Evolutionary conservation across 169 alveolate genomes (phyloP).

Genomic region (Cryptosporidium parvum): DNA sequence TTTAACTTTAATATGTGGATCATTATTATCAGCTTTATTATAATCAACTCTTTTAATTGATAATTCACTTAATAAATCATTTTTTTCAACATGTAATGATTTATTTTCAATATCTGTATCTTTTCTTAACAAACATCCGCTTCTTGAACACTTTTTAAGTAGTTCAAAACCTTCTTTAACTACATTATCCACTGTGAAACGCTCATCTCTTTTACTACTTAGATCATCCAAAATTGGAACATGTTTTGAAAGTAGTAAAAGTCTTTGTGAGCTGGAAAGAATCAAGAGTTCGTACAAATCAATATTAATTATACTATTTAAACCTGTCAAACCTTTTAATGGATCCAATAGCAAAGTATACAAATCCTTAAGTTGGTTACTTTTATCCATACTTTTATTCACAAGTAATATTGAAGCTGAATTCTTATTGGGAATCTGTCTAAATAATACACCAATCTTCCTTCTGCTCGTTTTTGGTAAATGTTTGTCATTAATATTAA

Average conservation of each 20-base stretch:
- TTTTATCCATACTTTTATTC: slow-evolving; percentile 28
- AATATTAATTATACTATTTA: slow-evolving; percentile 26
- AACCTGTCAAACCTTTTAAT: not conserved
- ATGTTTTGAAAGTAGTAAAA: slow-evolving; percentile 31
- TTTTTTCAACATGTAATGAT: not conserved
- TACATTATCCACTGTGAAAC: slow-evolving; percentile 3
- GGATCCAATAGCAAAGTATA: slow-evolving; percentile 32
- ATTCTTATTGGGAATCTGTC: slow-evolving; percentile 34
- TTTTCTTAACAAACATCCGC: slow-evolving; percentile 9
- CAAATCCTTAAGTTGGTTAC: slow-evolving; percentile 39
- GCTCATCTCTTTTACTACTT: not conserved
- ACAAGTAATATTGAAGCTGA: slow-evolving; percentile 40
- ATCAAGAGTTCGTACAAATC: slow-evolving; percentile 50
- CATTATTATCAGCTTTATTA: not conserved
- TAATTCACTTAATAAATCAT: slow-evolving; percentile 12
- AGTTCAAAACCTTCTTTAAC: slow-evolving; percentile 29
- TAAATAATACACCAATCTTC: slow-evolving; percentile 28
- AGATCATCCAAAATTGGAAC: not conserved
- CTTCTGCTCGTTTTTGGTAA: slow-evolving; percentile 20
- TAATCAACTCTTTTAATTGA: not conserved
- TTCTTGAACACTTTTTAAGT: slow-evolving; percentile 6
- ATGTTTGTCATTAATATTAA: not conserved
- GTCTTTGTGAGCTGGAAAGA: slow-evolving; percentile 37
- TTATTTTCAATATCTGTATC: not conserved
- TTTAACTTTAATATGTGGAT: not conserved